Evolutionary conservation across 192 early-diverging fungal species (phyloP), one percentile per base, ranked within the genome.

Genomic region (Geosiphon pyriformis): DNA sequence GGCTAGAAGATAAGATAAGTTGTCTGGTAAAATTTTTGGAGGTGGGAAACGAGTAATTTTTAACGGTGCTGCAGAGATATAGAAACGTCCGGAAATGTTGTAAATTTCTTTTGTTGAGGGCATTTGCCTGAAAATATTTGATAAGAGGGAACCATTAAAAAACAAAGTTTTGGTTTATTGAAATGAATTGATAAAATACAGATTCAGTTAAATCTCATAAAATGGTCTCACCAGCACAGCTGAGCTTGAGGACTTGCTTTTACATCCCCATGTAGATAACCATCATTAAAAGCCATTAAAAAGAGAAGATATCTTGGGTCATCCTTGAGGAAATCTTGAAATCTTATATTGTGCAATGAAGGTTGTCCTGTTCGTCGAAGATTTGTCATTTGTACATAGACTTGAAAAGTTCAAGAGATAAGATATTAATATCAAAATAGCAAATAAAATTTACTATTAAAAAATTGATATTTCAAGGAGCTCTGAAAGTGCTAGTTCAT

Each of bases 21-120:
- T 12, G 46, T 70, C 47, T 50, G 23, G 26, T 52, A 65, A 51
- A 7, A 87, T 60, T 35, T 79, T 78, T 1, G 88, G 87, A 1
- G 83, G 75, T 0, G 86, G 78, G 74, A 86, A 78, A 65, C 87
- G 74, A 54, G 85, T 76, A 68, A 90, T 82, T 77, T 81, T 74
- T 61, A 76, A 79, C 0, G 88, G 85, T n/a, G 90, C 77, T 1
- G 83, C 81, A 18, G 81, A 80, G 59, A 91, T 87, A 66, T 87
- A 90, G 35, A 88, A 80, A 53, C 87, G 79, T 46, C 90, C 88
- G 1, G 79, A 73, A 25, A 90, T 71, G 31, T 83, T 81, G 65
- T 84, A 91, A 32, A 83, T 79, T 46, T 91, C 88, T 53, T 82
- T 77, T 2, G 85, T 78, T 51, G 81, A 87, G 37, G 86, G 85